Conservation (phyloP, 1,284 basidiomycete genomes). For the Ustilago crameri region DNA sequence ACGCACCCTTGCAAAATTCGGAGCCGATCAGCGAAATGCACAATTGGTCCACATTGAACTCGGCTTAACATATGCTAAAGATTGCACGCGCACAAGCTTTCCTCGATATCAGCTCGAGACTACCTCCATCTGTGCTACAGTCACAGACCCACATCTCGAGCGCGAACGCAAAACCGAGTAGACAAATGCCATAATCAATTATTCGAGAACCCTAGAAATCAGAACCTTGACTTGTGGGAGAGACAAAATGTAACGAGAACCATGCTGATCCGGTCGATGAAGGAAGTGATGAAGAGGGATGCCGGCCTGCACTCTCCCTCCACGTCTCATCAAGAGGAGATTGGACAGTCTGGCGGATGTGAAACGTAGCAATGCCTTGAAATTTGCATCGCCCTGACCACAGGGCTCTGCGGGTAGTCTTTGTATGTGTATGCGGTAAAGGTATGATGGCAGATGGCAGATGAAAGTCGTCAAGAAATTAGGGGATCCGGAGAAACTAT, state of each 20-base stretch:
- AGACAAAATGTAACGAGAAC: not conserved
- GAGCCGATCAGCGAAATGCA: not conserved
- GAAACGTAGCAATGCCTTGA: constrained; percentile 2
- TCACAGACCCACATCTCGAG: not conserved
- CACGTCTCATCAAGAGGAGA: not conserved
- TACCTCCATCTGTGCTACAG: not conserved
- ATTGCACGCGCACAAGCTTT: no score
- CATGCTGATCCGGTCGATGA: not conserved
- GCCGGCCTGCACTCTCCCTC: not conserved
- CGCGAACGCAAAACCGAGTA: not conserved
- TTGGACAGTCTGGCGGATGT: not conserved
- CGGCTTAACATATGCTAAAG: not conserved
- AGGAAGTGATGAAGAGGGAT: not conserved
- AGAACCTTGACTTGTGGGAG: not conserved
- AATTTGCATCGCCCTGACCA: not conserved
- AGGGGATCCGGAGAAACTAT: no score
- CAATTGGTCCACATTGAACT: not conserved
- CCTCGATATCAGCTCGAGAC: not conserved
- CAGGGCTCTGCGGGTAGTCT: constrained; percentile 2
- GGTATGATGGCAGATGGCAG: constrained; percentile 2
- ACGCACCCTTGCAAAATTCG: not conserved
- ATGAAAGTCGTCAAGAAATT: not conserved
- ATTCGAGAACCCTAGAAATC: not conserved
- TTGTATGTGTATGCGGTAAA: not conserved
- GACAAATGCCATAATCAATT: not conserved